Conservation (phyloP, 768 basidiomycete genomes). For the Daedaleopsis nitida region DNA sequence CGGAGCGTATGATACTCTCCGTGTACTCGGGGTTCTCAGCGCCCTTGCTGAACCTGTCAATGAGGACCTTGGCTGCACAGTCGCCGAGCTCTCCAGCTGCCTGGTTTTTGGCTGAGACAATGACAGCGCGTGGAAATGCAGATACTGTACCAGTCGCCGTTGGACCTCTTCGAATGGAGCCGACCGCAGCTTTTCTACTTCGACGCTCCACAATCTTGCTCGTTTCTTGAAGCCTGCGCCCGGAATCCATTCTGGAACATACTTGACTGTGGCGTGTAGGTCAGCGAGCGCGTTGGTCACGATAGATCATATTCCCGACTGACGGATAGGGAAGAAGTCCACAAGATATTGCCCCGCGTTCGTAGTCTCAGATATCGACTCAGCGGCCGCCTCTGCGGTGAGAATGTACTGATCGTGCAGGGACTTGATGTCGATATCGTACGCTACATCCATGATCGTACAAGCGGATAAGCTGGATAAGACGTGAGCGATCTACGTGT, state of each 20-base stretch:
- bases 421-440: slow-evolving; percentile 12
- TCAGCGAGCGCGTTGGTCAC: neutral
- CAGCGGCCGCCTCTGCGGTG: slow-evolving; percentile 8
- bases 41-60: slow-evolving; percentile 2
- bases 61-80: slow-evolving; percentile 13
- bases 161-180: neutral
- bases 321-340: neutral
- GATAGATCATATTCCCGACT: neutral
- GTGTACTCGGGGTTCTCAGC: slow-evolving; percentile 2
- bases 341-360: slow-evolving; percentile 8
- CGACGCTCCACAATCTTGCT: slow-evolving; percentile 3
- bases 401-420: slow-evolving; percentile 16
- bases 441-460: slow-evolving; percentile 14
- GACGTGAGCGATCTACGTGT: neutral
- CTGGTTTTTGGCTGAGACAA: neutral
- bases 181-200: neutral
- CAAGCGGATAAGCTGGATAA: slow-evolving; percentile 3
- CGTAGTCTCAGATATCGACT: slow-evolving; percentile 3
- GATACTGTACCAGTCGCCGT: neutral
- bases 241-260: slow-evolving; percentile 28
- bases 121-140: neutral
- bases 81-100: slow-evolving; percentile 1
- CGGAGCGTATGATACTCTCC: neutral
- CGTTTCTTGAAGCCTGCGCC: slow-evolving; percentile 23
- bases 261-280: slow-evolving; percentile 6